Percentiles rank a stretch among this genome's conserved stretches.
These are phyloP conservation scores for Gymnopilus junonius DNA, from an alignment of 768 basidiomycete species.

Conservation along the genomic window DNA sequence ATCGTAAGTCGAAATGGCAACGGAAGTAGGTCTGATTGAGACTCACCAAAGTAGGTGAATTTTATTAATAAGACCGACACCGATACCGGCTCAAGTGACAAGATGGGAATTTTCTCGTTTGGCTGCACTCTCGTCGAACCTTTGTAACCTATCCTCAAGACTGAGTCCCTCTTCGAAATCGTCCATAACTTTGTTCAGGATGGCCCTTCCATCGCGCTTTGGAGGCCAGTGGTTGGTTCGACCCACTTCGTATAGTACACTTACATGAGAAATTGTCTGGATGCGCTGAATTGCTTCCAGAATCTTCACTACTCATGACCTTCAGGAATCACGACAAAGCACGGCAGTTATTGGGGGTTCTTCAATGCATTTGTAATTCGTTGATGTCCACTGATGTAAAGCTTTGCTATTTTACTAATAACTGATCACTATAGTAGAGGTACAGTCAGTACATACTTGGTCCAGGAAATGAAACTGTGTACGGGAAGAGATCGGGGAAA, in stretches of 20 bases:
- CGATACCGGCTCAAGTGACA: slow-evolving; percentile 49
- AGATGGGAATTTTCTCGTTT: slow-evolving; percentile 36
- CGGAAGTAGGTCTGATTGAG: not conserved
- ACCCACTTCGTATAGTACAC: slow-evolving; percentile 44
- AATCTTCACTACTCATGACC: no score
- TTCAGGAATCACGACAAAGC: no score
- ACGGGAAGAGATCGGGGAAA: no score
- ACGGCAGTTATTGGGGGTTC: no score
- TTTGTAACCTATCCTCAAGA: slow-evolving; percentile 32
- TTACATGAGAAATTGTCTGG: slow-evolving; percentile 47
- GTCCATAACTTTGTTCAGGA: slow-evolving; percentile 40
- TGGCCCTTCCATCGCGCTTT: slow-evolving; percentile 46
- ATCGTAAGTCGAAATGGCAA: no score
- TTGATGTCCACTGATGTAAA: no score
- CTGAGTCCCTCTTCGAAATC: slow-evolving; percentile 29
- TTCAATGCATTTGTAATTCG: no score
- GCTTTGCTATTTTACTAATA: no score
- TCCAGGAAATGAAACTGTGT: no score
- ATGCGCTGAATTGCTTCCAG: no score
- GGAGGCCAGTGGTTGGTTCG: slow-evolving; percentile 46
- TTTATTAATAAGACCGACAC: slow-evolving; percentile 40
- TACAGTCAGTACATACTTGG: no score
- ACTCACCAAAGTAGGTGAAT: slow-evolving; percentile 34
- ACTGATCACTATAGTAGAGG: no score
- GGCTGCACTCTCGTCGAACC: slow-evolving; percentile 31